phyloP scores from a whole-genome alignment of 192 early-diverging fungal genomes.

The Diversispora eburnea region DNA sequence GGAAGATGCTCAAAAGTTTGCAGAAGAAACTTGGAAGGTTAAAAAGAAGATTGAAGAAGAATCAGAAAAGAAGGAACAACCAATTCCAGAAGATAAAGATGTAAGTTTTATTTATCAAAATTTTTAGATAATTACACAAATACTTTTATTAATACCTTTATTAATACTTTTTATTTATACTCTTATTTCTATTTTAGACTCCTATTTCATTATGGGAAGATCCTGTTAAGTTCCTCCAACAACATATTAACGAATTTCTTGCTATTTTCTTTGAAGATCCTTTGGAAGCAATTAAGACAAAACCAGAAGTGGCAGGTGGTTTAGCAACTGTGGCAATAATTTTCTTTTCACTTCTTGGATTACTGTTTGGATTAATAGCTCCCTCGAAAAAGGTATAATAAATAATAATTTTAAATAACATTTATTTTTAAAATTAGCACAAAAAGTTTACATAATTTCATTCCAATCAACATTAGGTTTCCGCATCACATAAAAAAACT shows the following conservation, averaged over 20 bases:
- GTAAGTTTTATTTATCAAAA: neutral
- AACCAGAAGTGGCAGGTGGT: slow-evolving; percentile 35
- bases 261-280: slow-evolving; percentile 37
- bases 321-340: slow-evolving; percentile 34
- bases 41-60: slow-evolving; percentile 70
- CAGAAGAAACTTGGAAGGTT: slow-evolving; percentile 73
- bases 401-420: neutral
- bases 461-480: neutral
- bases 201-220: slow-evolving; percentile 35
- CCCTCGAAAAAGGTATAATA: slow-evolving; percentile 27
- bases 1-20: slow-evolving; percentile 63
- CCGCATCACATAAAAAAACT: slow-evolving; percentile 41
- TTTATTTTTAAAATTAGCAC: neutral
- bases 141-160: neutral
- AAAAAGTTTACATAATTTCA: neutral
- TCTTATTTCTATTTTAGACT: neutral
- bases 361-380: slow-evolving; percentile 36
- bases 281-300: slow-evolving; percentile 37
- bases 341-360: slow-evolving; percentile 31
- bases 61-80: slow-evolving; percentile 48
- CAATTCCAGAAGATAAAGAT: slow-evolving; percentile 5
- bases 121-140: neutral
- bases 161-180: neutral
- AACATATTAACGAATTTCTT: slow-evolving; percentile 37
- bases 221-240: slow-evolving; percentile 33